Evolutionary conservation across 2,329 filamentous ascomycete species (phyloP).

Genomic region (Xylaria sp.): DNA sequence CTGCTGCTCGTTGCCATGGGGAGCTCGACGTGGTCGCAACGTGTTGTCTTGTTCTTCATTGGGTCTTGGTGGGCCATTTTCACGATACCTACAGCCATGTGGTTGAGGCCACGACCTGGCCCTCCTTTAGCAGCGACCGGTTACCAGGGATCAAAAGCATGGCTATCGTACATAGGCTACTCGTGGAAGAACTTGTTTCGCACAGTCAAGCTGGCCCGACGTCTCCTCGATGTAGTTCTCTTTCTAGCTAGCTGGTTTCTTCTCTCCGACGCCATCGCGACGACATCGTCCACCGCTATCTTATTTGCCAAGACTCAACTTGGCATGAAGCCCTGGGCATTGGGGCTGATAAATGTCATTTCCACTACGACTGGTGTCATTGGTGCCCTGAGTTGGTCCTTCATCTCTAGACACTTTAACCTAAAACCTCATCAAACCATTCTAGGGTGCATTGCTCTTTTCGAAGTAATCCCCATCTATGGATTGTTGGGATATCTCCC

Average conservation of each 20-base stretch:
- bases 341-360: slow-evolving; percentile 93
- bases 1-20: slow-evolving; percentile 73
- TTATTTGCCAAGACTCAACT: slow-evolving; percentile 94
- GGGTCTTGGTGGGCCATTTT: slow-evolving; percentile 94
- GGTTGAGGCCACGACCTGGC: slow-evolving; percentile 86
- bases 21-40: slow-evolving; percentile 83
- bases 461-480: slow-evolving; percentile 92
- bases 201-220: slow-evolving; percentile 76
- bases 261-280: slow-evolving; percentile 91
- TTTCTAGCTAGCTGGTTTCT: slow-evolving; percentile 94
- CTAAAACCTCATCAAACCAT: slow-evolving; percentile 86
- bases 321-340: slow-evolving; percentile 83
- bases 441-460: slow-evolving; percentile 85
- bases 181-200: slow-evolving; percentile 87
- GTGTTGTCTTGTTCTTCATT: slow-evolving; percentile 84
- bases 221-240: slow-evolving; percentile 73
- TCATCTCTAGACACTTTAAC: slow-evolving; percentile 70
- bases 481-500: slow-evolving; percentile 88
- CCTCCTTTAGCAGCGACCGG: slow-evolving; percentile 68
- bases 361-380: slow-evolving; percentile 82
- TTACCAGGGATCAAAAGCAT: slow-evolving; percentile 52
- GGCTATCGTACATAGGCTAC: slow-evolving; percentile 75
- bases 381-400: slow-evolving; percentile 90
- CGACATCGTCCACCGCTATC: slow-evolving; percentile 91
- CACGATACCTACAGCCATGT: slow-evolving; percentile 84